Percentiles rank a stretch among this genome's conserved stretches.
phyloP scores from a whole-genome alignment of 2,329 filamentous ascomycete genomes.

The Rhytidhysteron rufulum region DNA sequence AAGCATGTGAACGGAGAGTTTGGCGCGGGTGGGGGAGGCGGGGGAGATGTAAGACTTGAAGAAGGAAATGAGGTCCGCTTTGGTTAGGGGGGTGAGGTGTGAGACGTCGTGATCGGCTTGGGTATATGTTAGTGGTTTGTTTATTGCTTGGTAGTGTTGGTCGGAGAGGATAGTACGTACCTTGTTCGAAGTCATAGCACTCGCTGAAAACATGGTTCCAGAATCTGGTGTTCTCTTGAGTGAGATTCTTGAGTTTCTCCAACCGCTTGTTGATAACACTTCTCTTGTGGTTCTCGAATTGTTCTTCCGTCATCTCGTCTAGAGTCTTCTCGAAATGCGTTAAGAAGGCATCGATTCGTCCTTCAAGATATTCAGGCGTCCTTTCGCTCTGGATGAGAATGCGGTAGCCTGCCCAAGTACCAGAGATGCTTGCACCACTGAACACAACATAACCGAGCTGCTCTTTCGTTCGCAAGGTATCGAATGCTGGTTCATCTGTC shows the following conservation, averaged over 20 bases:
- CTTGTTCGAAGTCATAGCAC: slow-evolving; percentile 83
- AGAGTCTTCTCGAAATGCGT: slow-evolving; percentile 62
- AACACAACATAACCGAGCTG: slow-evolving; percentile 97
- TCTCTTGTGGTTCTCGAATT: slow-evolving; percentile 88
- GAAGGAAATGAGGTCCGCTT: slow-evolving; percentile 75
- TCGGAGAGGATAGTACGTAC: no score
- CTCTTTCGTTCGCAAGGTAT: slow-evolving; percentile 93
- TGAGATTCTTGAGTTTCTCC: slow-evolving; percentile 89
- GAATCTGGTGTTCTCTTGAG: slow-evolving; percentile 76
- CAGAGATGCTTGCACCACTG: slow-evolving; percentile 69
- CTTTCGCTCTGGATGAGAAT: slow-evolving; percentile 93
- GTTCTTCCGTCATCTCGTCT: slow-evolving; percentile 70
- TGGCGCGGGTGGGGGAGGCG: slow-evolving; percentile 68
- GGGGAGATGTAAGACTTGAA: slow-evolving; percentile 74
- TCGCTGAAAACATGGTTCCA: slow-evolving; percentile 84
- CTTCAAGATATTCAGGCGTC: slow-evolving; percentile 76
- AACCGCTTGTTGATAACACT: slow-evolving; percentile 82
- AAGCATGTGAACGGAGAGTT: slow-evolving; percentile 76
- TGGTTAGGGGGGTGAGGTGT: slow-evolving; percentile 69
- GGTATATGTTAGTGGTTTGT: no score
- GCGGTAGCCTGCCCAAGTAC: slow-evolving; percentile 72
- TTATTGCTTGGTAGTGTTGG: no score
- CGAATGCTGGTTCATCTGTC: slow-evolving; percentile 87
- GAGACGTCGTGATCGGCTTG: slow-evolving; percentile 72
- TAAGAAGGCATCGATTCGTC: slow-evolving; percentile 83